phyloP scores from a whole-genome alignment of 2,329 filamentous ascomycete species.

The Metarhizium anisopliae region DNA sequence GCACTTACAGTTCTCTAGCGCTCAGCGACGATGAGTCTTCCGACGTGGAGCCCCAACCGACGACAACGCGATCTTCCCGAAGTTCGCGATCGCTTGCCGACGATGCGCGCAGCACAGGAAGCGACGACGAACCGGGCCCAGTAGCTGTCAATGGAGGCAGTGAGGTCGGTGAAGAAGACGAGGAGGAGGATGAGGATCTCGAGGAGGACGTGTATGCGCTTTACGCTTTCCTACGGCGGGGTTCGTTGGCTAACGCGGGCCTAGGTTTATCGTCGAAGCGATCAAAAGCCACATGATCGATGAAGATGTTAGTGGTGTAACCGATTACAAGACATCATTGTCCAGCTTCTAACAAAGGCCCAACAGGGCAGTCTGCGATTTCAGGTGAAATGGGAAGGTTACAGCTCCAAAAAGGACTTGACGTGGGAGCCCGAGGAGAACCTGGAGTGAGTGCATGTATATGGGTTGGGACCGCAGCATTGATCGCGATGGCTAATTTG shows the following conservation, averaged over 20 bases:
- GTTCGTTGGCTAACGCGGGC: slow-evolving; percentile 7
- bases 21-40: slow-evolving; percentile 28
- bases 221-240: slow-evolving; percentile 8
- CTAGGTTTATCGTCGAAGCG: slow-evolving; percentile 64
- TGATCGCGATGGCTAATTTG: not conserved
- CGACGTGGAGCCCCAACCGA: slow-evolving; percentile 17
- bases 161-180: slow-evolving; percentile 24
- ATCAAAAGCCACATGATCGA: slow-evolving; percentile 59
- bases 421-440: slow-evolving; percentile 78
- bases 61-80: slow-evolving; percentile 14
- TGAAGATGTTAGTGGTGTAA: slow-evolving; percentile 34
- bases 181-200: slow-evolving; percentile 27
- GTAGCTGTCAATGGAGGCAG: slow-evolving; percentile 13
- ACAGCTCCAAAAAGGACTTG: slow-evolving; percentile 56
- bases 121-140: slow-evolving; percentile 4
- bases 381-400: slow-evolving; percentile 76
- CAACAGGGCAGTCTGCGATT: slow-evolving; percentile 46
- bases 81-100: slow-evolving; percentile 14
- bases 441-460: slow-evolving; percentile 16
- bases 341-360: slow-evolving; percentile 2
- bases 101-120: slow-evolving; percentile 8
- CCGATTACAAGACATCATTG: not conserved
- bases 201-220: slow-evolving; percentile 34
- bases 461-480: not conserved
- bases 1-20: slow-evolving; percentile 19